These are phyloP conservation scores for Acanthamoeba castellanii DNA, from an alignment of 208 protist genomes.

Conservation along the genomic window DNA sequence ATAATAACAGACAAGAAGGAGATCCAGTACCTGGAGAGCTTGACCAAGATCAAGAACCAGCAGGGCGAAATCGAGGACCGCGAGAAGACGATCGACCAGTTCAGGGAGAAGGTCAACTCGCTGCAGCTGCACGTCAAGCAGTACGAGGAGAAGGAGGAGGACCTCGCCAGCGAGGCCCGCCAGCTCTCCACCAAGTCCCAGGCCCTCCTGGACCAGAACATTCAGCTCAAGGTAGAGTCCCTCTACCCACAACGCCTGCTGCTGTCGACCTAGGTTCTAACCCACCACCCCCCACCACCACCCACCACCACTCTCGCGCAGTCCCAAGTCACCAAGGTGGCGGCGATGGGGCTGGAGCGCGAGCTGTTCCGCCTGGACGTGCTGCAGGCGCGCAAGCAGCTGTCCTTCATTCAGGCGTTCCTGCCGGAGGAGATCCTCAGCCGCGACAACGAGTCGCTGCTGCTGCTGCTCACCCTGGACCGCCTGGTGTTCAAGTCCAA, in stretches of 20 bases:
- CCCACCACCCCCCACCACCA: neutral
- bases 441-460: slow-evolving; percentile 64
- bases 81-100: slow-evolving; percentile 75
- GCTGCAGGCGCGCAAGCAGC: slow-evolving; percentile 60
- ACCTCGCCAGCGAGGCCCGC: slow-evolving; percentile 54
- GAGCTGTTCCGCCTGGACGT: slow-evolving; percentile 66
- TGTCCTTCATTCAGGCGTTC: slow-evolving; percentile 71
- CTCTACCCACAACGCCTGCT: neutral
- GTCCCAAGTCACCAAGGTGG: slow-evolving; percentile 52
- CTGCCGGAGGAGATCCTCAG: slow-evolving; percentile 57
- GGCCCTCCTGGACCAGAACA: slow-evolving; percentile 71
- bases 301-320: neutral
- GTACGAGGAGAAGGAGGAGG: slow-evolving; percentile 72
- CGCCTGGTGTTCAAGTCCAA: slow-evolving; percentile 58
- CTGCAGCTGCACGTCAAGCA: slow-evolving; percentile 61
- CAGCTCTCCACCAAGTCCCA: slow-evolving; percentile 71
- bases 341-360: slow-evolving; percentile 48
- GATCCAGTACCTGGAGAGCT: slow-evolving; percentile 61
- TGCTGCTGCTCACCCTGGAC: slow-evolving; percentile 51
- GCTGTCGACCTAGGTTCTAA: neutral
- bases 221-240: slow-evolving; percentile 59
- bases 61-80: slow-evolving; percentile 70
- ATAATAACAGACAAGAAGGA: slow-evolving; percentile 65
- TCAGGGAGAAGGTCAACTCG: slow-evolving; percentile 73
- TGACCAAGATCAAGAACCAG: slow-evolving; percentile 72